A percentile compares a stretch with the other conserved stretches of the same genome.
Evolutionary conservation across 352 stramenopile species (phyloP).

Genomic region (Labyrinthula sp.): DNA sequence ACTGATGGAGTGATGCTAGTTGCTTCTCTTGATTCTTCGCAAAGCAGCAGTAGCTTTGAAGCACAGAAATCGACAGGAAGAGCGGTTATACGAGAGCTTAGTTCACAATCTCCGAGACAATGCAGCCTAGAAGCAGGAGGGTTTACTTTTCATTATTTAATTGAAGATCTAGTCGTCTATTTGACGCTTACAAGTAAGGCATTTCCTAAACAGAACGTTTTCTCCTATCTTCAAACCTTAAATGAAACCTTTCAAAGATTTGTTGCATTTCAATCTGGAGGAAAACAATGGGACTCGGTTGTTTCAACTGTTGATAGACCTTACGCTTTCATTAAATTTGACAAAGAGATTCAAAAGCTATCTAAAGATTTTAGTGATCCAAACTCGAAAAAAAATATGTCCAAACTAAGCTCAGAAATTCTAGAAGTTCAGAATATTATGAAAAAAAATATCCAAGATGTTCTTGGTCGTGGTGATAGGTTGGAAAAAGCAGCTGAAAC

Average conservation of each 20-base stretch:
- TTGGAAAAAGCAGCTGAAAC: constrained; percentile 50
- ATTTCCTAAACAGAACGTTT: constrained; percentile 88
- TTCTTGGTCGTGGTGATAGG: constrained; percentile 62
- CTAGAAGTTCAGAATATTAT: constrained; percentile 97
- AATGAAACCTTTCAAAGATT: constrained; percentile 74
- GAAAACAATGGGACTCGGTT: constrained; percentile 42
- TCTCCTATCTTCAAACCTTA: constrained; percentile 89
- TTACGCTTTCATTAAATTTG: constrained; percentile 83
- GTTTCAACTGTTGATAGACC: constrained; percentile 79
- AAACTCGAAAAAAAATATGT: constrained; percentile 76
- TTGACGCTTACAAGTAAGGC: constrained; percentile 77
- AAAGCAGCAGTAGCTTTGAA: constrained; percentile 33
- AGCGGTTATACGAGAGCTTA: constrained; percentile 72
- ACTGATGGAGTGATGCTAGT: constrained; percentile 76
- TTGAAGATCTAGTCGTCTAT: constrained; percentile 87
- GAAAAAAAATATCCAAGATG: constrained; percentile 87
- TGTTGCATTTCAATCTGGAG: constrained; percentile 67
- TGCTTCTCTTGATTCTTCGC: constrained; percentile 62
- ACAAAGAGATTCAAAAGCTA: constrained; percentile 91
- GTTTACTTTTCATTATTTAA: constrained; percentile 81
- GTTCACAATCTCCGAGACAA: constrained; percentile 63
- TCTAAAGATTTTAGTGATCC: constrained; percentile 87
- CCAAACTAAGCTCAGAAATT: constrained; percentile 84
- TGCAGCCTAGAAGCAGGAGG: constrained; percentile 73
- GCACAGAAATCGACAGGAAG: constrained; percentile 50